Base-by-base conservation (phyloP, 257 asterid genomes). In the Penstemon barbatus region DNA sequence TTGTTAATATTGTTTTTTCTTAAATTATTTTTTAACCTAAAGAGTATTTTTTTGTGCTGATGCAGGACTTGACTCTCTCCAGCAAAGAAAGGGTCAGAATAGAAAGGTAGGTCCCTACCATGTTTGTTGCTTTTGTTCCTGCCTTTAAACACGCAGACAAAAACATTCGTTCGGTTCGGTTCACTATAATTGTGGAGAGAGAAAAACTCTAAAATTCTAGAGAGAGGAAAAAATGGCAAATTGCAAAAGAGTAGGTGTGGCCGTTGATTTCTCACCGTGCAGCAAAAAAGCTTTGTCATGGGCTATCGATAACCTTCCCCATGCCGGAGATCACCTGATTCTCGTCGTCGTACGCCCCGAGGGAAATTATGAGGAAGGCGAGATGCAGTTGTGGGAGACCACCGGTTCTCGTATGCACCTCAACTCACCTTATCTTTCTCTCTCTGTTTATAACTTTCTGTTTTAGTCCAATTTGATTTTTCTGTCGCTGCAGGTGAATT, bases 341-440 rank as follows among this genome's bases (percentile, higher is more conserved):
- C 89, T 92, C 58, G 69, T 92, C 56, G 65, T 70, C 39, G 81
- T 84, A 8, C 97, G 73, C n/a, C 95, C 93, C 1, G 86, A 84
- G 59, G 86, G 82, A 40, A 6, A 84, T 13, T 92, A 87, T 66
- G 98, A 92, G 68, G 60, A 81, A 0, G 96, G 98, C 46, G 98
- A 92, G 93, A 77, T 86, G 90, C 97, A 92, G 82, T 96, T 92
- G 4, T 92, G 98, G 98, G 90, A 65, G 68, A 36, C 89, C 81
- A 90, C 96, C 57, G 97, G 98, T 55, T 92, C 98, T 68, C 98
- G 98, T 92, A 92, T 60, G 91, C 19, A 8, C 65, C 66, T 46
- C 8, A 11, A 10, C 45, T 36, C 61, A n/a, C 49, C 7, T 57
- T 1, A 3, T 71, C 12, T 40, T 9, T 12, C 19, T 40, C 57